phyloP scores from a whole-genome alignment of 805 yeast species.

The Candida vartiovaarae region DNA sequence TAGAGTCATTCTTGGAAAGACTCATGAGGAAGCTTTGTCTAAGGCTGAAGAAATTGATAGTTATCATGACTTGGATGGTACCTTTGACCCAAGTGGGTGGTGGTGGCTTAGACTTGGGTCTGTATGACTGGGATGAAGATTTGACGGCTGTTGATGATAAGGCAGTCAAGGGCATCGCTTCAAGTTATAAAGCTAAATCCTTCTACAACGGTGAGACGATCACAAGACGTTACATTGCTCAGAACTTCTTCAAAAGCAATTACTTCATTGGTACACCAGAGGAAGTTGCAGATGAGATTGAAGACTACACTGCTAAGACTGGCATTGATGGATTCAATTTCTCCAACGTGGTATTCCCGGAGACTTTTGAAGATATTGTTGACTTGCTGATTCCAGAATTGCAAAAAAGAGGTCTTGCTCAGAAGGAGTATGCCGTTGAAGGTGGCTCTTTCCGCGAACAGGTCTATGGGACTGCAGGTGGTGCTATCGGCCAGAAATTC shows the following conservation, averaged over 20 bases:
- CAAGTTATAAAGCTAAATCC: constrained; percentile 21
- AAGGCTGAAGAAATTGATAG: constrained; percentile 28
- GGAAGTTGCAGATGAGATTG: constrained; percentile 36
- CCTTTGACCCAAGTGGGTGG: constrained; percentile 40
- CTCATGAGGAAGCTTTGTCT: constrained; percentile 34
- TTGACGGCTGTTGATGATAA: constrained; percentile 29
- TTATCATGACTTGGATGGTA: constrained; percentile 34
- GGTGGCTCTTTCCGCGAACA: constrained; percentile 33
- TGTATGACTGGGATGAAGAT: constrained; percentile 42
- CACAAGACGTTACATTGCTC: constrained; percentile 25
- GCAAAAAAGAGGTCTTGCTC: constrained; percentile 30
- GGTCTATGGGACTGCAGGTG: constrained; percentile 15
- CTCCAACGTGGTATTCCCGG: constrained; percentile 33
- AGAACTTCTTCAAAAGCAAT: constrained; percentile 19
- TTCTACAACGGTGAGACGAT: constrained; percentile 22
- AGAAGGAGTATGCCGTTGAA: constrained; percentile 23
- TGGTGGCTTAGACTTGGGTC: constrained; percentile 36
- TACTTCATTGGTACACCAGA: constrained; percentile 29
- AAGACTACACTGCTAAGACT: constrained; percentile 32
- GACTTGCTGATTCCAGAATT: constrained; percentile 30
- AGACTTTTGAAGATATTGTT: constrained; percentile 34
- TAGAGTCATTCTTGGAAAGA: constrained; percentile 31
- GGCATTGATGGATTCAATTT: constrained; percentile 39
- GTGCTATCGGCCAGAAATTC: constrained; percentile 16
- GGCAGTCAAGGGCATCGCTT: constrained; percentile 28